phyloP scores from a whole-genome alignment of 1,139 yeast species.

The Arxiozyma slooffiae region DNA sequence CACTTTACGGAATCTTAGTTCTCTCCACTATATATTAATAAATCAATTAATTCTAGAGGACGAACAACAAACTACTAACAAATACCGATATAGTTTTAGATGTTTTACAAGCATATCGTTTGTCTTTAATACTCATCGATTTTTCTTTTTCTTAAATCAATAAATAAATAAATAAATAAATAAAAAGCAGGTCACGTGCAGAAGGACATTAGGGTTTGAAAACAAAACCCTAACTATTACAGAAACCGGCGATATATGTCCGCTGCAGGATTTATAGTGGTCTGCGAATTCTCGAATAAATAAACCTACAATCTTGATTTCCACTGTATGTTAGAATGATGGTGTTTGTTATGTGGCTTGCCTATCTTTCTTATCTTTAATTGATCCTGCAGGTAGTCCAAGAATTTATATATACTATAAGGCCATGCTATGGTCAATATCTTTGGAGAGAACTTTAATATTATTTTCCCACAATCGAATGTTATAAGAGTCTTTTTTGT shows the following conservation, averaged over 20 bases:
- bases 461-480: slow-evolving; percentile 80
- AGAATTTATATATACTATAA: slow-evolving; percentile 70
- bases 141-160: too few species aligned
- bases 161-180: too few species aligned
- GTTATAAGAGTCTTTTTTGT: slow-evolving; percentile 37
- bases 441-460: slow-evolving; percentile 55
- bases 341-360: too few species aligned
- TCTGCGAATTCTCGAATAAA: too few species aligned
- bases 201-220: too few species aligned
- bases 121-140: not conserved
- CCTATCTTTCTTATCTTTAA: not conserved
- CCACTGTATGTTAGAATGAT: too few species aligned
- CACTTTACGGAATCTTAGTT: not conserved
- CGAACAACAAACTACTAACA: not conserved
- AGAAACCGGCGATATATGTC: not conserved
- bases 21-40: not conserved
- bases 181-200: not conserved
- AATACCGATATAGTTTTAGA: too few species aligned
- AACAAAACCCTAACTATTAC: too few species aligned
- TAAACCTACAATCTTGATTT: too few species aligned
- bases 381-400: slow-evolving; percentile 42
- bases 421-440: slow-evolving; percentile 80
- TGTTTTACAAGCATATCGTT: too few species aligned
- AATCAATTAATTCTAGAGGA: too few species aligned
- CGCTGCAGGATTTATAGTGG: not conserved